Evolutionary conservation across 208 protist genomes (phyloP).

Genomic region (Crithidia thermophila): DNA sequence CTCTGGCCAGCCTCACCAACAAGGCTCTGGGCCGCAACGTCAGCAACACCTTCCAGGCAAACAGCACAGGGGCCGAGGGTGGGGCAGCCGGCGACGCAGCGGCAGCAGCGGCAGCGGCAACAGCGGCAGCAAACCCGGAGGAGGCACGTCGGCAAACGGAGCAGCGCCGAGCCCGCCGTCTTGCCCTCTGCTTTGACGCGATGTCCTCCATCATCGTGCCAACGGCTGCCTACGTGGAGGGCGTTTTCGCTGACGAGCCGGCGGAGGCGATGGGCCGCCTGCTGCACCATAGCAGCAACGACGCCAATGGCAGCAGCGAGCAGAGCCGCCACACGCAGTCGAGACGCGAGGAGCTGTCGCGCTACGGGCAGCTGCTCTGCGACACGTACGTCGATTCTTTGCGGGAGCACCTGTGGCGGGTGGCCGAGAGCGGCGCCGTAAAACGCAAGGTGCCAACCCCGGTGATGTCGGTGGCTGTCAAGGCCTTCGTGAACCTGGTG

Average conservation of each 20-base stretch:
- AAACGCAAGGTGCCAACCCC: conserved; percentile 31
- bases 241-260: conserved; percentile 5
- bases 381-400: conserved; percentile 82
- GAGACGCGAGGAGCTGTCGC: conserved; percentile 43
- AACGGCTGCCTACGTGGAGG: conserved; percentile 12
- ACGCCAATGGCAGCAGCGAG: conserved; percentile 8
- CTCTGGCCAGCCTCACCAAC: conserved; percentile 1
- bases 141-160: conserved; percentile 8
- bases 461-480: conserved; percentile 50
- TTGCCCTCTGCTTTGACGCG: conserved; percentile 64
- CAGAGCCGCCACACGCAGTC: conserved; percentile 13
- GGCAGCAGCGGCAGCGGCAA: not conserved
- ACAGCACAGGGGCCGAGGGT: too few species aligned
- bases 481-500: conserved; percentile 55
- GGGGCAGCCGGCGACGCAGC: not conserved
- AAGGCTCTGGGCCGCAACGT: conserved; percentile 1
- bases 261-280: conserved; percentile 9
- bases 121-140: conserved; percentile 11
- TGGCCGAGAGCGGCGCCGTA: conserved; percentile 11
- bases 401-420: conserved; percentile 32
- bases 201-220: conserved; percentile 64
- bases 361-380: conserved; percentile 69
- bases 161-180: conserved; percentile 24
- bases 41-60: conserved; percentile 12
- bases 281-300: conserved; percentile 1